These are phyloP conservation scores for Anthracocystis panici-leucophaei DNA, from an alignment of 1,284 basidiomycete genomes.

Conservation along the genomic window DNA sequence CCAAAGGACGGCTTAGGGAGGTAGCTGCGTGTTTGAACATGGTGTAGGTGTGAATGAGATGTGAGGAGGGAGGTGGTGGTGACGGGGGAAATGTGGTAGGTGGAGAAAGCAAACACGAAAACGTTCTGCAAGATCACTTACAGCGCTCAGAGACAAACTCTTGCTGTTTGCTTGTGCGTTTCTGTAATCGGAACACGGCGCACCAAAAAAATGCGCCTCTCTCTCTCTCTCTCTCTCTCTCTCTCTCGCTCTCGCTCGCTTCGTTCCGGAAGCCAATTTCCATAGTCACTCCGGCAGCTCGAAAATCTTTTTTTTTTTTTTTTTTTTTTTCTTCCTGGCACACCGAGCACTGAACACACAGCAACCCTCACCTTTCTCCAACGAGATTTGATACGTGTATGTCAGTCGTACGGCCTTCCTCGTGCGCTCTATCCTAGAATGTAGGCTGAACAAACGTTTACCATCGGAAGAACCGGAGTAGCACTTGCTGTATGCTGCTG, in stretches of 20 bases:
- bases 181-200: slow-evolving; percentile 10
- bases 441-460: background rate
- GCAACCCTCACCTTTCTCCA: background rate
- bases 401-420: too few species aligned
- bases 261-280: slow-evolving; percentile 10
- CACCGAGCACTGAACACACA: background rate
- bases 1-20: slow-evolving; percentile 35
- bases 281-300: background rate
- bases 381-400: background rate
- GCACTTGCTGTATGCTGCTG: background rate
- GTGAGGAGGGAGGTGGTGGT: slow-evolving; percentile 17
- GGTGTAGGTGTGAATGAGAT: slow-evolving; percentile 11
- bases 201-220: slow-evolving; percentile 5
- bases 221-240: background rate
- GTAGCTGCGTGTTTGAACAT: slow-evolving; percentile 50
- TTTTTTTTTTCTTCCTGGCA: background rate
- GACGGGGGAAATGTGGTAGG: background rate
- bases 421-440: background rate
- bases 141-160: background rate
- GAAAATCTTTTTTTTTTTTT: background rate
- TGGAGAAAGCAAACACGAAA: background rate
- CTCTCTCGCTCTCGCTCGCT: slow-evolving; percentile 4
- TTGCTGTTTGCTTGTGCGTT: background rate
- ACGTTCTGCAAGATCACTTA: slow-evolving; percentile 13
- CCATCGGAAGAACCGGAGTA: slow-evolving; percentile 1